Evolutionary conservation across 2,329 filamentous ascomycete genomes (phyloP), one percentile per base, ranked within the genome.

Genomic region (Calonectria hawksworthii): DNA sequence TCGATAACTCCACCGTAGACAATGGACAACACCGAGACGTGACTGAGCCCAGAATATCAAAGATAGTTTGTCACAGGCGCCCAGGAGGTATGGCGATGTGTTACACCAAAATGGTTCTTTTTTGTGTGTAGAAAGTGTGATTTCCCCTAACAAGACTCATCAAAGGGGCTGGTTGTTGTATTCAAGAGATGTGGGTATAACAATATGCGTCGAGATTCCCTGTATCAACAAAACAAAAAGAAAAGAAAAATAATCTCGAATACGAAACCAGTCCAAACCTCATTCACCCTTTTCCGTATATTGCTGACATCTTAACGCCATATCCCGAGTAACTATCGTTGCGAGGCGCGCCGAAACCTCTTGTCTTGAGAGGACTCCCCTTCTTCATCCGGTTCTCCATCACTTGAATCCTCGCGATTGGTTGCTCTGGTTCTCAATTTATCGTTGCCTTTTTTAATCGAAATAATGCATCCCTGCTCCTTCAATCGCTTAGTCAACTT

Each of bases 391-490:
- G 86, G 85, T 2, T 87, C 86, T 4, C 86, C 87, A 23, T 88
- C 88, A 4, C 86, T 87, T 18, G 86, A 87, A 50, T 86, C 87
- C n/a, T 88, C 87, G 83, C 76, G 80, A 66, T 84, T 85, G 65
- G 44, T 74, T 75, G 70, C 83, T 83, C 73, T 81, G 10, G 44
- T 47, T 23, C 44, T 84, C 21, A 86, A 86, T 84, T 91, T 92
- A 74, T 95, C 93, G 78, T 95, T 96, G 18, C 95, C 95, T 83
- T 96, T 97, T 86, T 96, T 96, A 76, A 96, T 94, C 44, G 94
- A 94, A 75, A 97, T 96, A 65, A 95, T 92, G 80, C 95, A 95
- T 5, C 95, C 95, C 85, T 96, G 95, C 80, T 94, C 89, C 83
- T 95, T 95, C 72, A 97, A 86, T 38, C 90, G 89, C 83, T 94